Percentiles rank a stretch among this genome's conserved stretches.
Conservation (phyloP, 1,284 basidiomycete species). For the Apiotrichum akiyoshidainum region DNA sequence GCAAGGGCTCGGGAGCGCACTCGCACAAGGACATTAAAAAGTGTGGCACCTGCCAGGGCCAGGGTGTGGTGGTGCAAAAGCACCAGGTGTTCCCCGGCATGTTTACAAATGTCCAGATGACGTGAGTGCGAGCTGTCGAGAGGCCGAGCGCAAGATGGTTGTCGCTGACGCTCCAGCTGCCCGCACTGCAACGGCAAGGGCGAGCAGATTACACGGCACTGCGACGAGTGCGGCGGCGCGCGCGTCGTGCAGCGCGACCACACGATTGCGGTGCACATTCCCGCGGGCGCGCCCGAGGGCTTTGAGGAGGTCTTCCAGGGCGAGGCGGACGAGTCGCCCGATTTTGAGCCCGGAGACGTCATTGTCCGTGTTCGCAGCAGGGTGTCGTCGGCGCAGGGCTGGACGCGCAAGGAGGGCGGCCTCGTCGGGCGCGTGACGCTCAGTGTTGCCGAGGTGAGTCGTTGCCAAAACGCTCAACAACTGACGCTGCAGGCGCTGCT, state of each 20-base stretch:
- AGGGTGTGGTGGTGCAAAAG: slow-evolving; percentile 75
- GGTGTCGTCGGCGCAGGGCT: slow-evolving; percentile 58
- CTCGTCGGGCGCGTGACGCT: slow-evolving; percentile 87
- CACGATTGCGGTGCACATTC: slow-evolving; percentile 72
- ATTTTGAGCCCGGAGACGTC: slow-evolving; percentile 89
- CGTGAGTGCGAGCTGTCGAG: slow-evolving; percentile 40
- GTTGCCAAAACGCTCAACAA: neutral
- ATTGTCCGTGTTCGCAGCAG: slow-evolving; percentile 74
- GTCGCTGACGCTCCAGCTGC: slow-evolving; percentile 57
- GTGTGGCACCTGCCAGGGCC: slow-evolving; percentile 75
- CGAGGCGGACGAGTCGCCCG: slow-evolving; percentile 87
- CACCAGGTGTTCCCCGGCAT: slow-evolving; percentile 95
- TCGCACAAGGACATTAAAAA: slow-evolving; percentile 78
- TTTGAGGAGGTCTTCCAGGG: slow-evolving; percentile 87
- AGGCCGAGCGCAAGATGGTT: neutral
- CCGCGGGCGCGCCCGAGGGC: slow-evolving; percentile 84
- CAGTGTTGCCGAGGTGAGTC: slow-evolving; percentile 75
- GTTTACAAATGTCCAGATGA: slow-evolving; percentile 59
- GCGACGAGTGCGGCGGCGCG: slow-evolving; percentile 74
- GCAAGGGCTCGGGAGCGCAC: slow-evolving; percentile 84
- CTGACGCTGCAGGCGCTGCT: slow-evolving; percentile 41
- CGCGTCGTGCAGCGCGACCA: slow-evolving; percentile 65
- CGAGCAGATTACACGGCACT: slow-evolving; percentile 66
- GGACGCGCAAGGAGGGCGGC: slow-evolving; percentile 79
- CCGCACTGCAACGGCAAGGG: slow-evolving; percentile 77